Conservation (phyloP, 257 asterid genomes). For the Nicotiana undulata region DNA sequence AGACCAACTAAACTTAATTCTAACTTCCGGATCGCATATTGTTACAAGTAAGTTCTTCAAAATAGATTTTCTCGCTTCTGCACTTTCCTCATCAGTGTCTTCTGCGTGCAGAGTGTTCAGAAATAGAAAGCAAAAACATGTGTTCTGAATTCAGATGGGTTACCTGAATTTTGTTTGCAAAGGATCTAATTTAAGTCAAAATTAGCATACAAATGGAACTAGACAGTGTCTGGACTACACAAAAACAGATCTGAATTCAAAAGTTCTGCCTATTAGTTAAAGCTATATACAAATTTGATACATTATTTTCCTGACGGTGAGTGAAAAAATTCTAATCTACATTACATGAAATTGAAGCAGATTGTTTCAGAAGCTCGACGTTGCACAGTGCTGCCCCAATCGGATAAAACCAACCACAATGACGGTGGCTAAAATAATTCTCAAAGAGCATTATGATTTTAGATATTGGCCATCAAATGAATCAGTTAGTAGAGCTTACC, state of each 20-base stretch:
- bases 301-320: slow-evolving; percentile 8
- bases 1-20: background rate
- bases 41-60: background rate
- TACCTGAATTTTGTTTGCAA: slow-evolving; percentile 1
- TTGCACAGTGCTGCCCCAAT: slow-evolving; percentile 10
- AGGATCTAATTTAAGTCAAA: background rate
- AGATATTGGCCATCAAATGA: slow-evolving; percentile 10
- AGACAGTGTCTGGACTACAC: background rate
- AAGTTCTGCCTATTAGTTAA: slow-evolving; percentile 11
- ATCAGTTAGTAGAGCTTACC: slow-evolving; percentile 19
- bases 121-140: background rate
- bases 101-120: background rate
- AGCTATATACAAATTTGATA: slow-evolving; percentile 25
- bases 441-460: slow-evolving; percentile 12
- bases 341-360: slow-evolving; percentile 27
- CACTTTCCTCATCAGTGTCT: background rate
- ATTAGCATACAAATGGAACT: background rate
- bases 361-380: slow-evolving; percentile 14
- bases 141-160: background rate
- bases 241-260: slow-evolving; percentile 1
- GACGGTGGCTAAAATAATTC: slow-evolving; percentile 18
- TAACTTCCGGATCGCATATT: background rate
- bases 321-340: slow-evolving; percentile 32
- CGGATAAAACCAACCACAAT: slow-evolving; percentile 14
- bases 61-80: background rate